Conservation (phyloP, 495 filamentous ascomycete genomes). For the Physcia stellaris region DNA sequence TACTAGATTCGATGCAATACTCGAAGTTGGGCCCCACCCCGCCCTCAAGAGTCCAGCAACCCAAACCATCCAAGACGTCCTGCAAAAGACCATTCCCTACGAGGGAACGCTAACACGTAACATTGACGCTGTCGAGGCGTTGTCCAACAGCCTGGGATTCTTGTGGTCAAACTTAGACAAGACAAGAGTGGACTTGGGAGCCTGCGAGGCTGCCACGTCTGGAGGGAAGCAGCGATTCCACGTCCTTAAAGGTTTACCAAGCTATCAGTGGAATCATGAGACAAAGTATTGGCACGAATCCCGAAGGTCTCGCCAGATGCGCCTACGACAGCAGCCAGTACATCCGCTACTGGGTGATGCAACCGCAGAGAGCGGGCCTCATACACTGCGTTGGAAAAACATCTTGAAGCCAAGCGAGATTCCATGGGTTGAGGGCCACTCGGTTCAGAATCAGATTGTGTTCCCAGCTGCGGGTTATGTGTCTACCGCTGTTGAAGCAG, state of each 20-base stretch:
- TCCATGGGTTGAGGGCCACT: slow-evolving; percentile 28
- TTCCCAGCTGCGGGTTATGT: slow-evolving; percentile 50
- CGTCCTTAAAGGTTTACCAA: slow-evolving; percentile 27
- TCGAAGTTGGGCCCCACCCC: slow-evolving; percentile 47
- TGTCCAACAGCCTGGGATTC: slow-evolving; percentile 20
- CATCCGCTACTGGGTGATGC: slow-evolving; percentile 12
- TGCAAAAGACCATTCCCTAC: neutral
- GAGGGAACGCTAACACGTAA: neutral
- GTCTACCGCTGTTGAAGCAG: slow-evolving; percentile 41
- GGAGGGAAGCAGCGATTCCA: neutral
- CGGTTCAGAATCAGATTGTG: slow-evolving; percentile 29
- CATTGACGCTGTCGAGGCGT: slow-evolving; percentile 13
- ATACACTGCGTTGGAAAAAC: slow-evolving; percentile 24
- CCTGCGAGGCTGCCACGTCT: slow-evolving; percentile 2
- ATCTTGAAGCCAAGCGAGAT: slow-evolving; percentile 22
- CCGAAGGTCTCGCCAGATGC: slow-evolving; percentile 15
- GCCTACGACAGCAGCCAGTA: neutral
- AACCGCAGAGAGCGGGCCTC: slow-evolving; percentile 10
- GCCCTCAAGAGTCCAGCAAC: slow-evolving; percentile 34
- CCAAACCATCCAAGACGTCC: slow-evolving; percentile 20
- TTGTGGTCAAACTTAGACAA: slow-evolving; percentile 15
- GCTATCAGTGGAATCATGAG: slow-evolving; percentile 37
- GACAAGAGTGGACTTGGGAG: slow-evolving; percentile 7
- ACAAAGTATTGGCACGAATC: slow-evolving; percentile 31
- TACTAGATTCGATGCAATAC: slow-evolving; percentile 24